Conservation (phyloP, 169 alveolate species). For the Perkinsus olseni region DNA sequence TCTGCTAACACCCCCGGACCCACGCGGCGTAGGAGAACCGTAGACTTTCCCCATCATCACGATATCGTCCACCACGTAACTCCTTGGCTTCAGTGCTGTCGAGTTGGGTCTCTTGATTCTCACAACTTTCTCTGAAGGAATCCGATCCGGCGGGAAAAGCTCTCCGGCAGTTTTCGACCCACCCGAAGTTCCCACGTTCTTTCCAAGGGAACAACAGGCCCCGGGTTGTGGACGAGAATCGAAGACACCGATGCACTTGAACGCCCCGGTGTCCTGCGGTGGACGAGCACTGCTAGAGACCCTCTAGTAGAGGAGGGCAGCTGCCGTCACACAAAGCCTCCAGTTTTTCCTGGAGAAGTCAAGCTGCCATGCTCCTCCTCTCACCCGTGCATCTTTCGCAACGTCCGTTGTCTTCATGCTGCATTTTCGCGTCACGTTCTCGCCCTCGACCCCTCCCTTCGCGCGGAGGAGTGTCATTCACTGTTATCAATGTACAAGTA, state of each 20-base stretch:
- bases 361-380: too few species aligned
- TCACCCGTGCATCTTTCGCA: too few species aligned
- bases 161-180: background rate
- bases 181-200: background rate
- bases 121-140: background rate
- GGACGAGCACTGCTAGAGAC: too few species aligned
- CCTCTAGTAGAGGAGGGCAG: too few species aligned
- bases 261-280: background rate
- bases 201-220: background rate
- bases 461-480: background rate
- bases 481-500: background rate
- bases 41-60: background rate
- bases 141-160: background rate
- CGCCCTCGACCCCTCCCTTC: too few species aligned
- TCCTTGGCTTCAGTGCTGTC: background rate
- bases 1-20: too few species aligned
- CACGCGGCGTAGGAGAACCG: too few species aligned
- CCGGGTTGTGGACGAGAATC: background rate
- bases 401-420: too few species aligned
- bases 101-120: background rate
- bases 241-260: background rate
- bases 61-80: background rate
- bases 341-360: too few species aligned
- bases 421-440: too few species aligned
- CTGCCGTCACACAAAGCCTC: too few species aligned